Percentiles rank a stretch among this genome's conserved stretches.
Conservation (phyloP, 208 protist species). For the Phytomonas sp. region DNA sequence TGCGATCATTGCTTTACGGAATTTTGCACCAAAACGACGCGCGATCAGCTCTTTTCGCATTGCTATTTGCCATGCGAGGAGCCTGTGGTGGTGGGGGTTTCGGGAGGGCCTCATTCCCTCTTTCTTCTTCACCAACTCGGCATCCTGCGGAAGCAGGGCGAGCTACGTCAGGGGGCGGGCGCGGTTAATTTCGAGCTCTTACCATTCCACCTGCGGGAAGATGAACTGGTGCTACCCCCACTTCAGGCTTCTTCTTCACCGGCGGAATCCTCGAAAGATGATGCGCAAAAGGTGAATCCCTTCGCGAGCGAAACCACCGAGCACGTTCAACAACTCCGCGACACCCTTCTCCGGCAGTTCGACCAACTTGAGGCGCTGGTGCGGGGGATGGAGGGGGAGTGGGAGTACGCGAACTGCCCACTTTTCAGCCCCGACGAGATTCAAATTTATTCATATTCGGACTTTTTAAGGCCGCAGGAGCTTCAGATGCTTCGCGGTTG, state of each 20-base stretch:
- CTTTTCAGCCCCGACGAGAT: slow-evolving; percentile 37
- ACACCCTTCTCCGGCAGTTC: slow-evolving; percentile 34
- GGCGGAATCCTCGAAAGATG: background rate
- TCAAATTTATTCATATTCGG: slow-evolving; percentile 43
- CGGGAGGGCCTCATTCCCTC: slow-evolving; percentile 61
- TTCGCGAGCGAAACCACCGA: background rate
- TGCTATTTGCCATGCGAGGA: slow-evolving; percentile 48
- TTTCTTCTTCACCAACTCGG: slow-evolving; percentile 57
- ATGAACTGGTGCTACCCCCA: slow-evolving; percentile 42
- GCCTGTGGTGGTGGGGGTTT: slow-evolving; percentile 64
- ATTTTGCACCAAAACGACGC: slow-evolving; percentile 42
- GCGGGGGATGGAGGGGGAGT: slow-evolving; percentile 26
- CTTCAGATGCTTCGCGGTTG: slow-evolving; percentile 20
- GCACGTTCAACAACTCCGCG: slow-evolving; percentile 14
- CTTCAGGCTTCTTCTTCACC: background rate
- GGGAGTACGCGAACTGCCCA: slow-evolving; percentile 18
- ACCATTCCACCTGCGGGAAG: slow-evolving; percentile 65
- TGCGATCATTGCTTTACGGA: slow-evolving; percentile 58
- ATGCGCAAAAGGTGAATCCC: background rate
- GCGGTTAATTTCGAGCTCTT: slow-evolving; percentile 22
- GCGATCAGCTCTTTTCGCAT: slow-evolving; percentile 46
- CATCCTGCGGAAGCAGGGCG: slow-evolving; percentile 23
- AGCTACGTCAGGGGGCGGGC: background rate
- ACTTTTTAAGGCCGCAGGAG: slow-evolving; percentile 31
- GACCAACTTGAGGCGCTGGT: slow-evolving; percentile 22